A percentile compares a stretch with the other conserved stretches of the same genome.
Conservation (phyloP, 2,329 filamentous ascomycete genomes). For the Neurospora sp. region DNA sequence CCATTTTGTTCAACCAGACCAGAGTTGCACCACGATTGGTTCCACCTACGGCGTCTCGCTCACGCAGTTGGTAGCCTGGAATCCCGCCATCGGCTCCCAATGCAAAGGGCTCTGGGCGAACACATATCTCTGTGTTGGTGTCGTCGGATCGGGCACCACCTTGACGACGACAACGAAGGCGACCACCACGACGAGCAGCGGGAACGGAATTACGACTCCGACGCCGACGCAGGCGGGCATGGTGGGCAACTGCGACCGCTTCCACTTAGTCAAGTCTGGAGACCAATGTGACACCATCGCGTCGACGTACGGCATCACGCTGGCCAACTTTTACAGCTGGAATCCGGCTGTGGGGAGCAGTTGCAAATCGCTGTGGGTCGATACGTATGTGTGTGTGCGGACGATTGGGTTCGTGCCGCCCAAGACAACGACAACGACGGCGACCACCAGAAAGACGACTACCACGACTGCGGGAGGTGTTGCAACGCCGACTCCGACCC, state of each 20-base stretch:
- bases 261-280: slow-evolving; percentile 2
- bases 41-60: slow-evolving; percentile 2
- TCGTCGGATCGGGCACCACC: neutral
- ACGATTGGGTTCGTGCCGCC: too few species aligned
- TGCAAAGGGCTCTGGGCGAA: slow-evolving; percentile 1
- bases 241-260: slow-evolving; percentile 9
- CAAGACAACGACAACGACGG: too few species aligned
- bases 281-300: slow-evolving; percentile 8
- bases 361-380: too few species aligned
- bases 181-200: slow-evolving; percentile 7
- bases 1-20: slow-evolving; percentile 6
- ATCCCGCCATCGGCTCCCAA: neutral
- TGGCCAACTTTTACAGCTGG: slow-evolving; percentile 4
- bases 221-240: slow-evolving; percentile 22
- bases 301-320: slow-evolving; percentile 1
- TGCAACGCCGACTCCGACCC: too few species aligned
- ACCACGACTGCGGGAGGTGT: too few species aligned
- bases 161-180: neutral
- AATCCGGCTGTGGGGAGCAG: neutral
- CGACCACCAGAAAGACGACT: too few species aligned
- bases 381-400: too few species aligned
- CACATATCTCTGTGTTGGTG: slow-evolving; percentile 3
- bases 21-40: slow-evolving; percentile 7
- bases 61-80: slow-evolving; percentile 6
- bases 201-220: slow-evolving; percentile 20